These are phyloP conservation scores for Rhizophagus clarus DNA, from an alignment of 192 early-diverging fungal species.

Conservation along the genomic window DNA sequence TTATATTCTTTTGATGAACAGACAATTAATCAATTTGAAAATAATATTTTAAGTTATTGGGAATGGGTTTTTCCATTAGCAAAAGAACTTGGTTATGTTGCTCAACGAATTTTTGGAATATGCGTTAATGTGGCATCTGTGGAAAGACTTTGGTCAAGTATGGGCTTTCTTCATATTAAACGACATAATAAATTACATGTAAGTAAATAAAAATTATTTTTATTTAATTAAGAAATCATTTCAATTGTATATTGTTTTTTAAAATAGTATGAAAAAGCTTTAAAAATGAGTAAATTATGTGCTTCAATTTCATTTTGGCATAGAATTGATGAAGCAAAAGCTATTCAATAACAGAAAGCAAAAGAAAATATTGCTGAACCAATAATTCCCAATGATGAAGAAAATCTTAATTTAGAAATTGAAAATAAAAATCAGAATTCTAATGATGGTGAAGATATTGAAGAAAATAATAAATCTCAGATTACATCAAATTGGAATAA, in stretches of 20 bases:
- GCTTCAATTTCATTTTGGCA: background rate
- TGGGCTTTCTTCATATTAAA: background rate
- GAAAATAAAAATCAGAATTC: too few species aligned
- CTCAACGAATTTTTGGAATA: constrained; percentile 11
- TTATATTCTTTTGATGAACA: constrained; percentile 2
- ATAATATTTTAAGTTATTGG: background rate
- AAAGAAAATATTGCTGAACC: too few species aligned
- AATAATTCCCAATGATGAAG: too few species aligned
- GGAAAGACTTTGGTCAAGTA: constrained; percentile 5
- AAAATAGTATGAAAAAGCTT: background rate
- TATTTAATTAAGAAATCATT: background rate
- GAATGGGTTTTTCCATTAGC: background rate
- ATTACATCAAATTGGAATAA: too few species aligned
- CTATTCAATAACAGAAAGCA: too few species aligned
- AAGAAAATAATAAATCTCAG: too few species aligned
- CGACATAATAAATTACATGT: background rate
- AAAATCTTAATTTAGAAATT: too few species aligned
- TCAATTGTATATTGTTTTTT: background rate
- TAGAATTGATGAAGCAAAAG: too few species aligned
- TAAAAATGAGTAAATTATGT: background rate
- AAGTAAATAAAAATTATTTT: background rate
- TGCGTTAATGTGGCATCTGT: background rate
- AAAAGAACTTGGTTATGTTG: constrained; percentile 3
- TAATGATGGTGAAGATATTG: too few species aligned
- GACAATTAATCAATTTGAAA: constrained; percentile 9